phyloP scores from a whole-genome alignment of 352 stramenopile genomes.

The Plasmopara muralis region DNA sequence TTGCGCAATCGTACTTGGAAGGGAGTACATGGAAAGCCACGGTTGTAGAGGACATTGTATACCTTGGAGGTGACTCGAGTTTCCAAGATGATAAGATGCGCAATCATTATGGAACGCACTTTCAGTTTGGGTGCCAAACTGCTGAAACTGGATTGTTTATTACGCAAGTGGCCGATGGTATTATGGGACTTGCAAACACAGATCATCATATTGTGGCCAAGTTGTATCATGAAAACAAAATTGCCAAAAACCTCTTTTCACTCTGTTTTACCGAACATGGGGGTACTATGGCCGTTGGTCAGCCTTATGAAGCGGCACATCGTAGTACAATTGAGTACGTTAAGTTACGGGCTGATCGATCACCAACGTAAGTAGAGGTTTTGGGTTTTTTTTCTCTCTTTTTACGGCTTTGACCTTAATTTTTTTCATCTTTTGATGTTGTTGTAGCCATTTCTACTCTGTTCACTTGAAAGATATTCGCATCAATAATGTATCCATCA shows the following conservation, averaged over 20 bases:
- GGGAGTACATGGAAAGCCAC: slow-evolving; percentile 78
- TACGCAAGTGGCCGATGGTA: slow-evolving; percentile 73
- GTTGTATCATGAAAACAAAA: slow-evolving; percentile 73
- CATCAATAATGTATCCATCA: slow-evolving; percentile 53
- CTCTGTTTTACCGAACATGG: slow-evolving; percentile 70
- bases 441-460: slow-evolving; percentile 55
- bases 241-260: slow-evolving; percentile 67
- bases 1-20: slow-evolving; percentile 82
- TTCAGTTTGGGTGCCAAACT: slow-evolving; percentile 76
- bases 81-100: slow-evolving; percentile 42
- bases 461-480: slow-evolving; percentile 62
- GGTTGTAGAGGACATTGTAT: slow-evolving; percentile 78
- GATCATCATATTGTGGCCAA: slow-evolving; percentile 72
- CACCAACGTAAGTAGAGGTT: slow-evolving; percentile 12
- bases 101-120: slow-evolving; percentile 61
- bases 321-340: slow-evolving; percentile 49
- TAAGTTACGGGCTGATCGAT: slow-evolving; percentile 40
- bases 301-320: slow-evolving; percentile 41
- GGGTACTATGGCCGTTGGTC: slow-evolving; percentile 62
- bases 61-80: slow-evolving; percentile 54
- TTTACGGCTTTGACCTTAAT: neutral
- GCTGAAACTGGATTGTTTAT: slow-evolving; percentile 76
- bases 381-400: neutral
- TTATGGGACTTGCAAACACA: slow-evolving; percentile 78
- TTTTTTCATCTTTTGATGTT: too few species aligned